Evolutionary conservation across 2,329 filamentous ascomycete species (phyloP).

Genomic region (Simplicillium aogashimaense): DNA sequence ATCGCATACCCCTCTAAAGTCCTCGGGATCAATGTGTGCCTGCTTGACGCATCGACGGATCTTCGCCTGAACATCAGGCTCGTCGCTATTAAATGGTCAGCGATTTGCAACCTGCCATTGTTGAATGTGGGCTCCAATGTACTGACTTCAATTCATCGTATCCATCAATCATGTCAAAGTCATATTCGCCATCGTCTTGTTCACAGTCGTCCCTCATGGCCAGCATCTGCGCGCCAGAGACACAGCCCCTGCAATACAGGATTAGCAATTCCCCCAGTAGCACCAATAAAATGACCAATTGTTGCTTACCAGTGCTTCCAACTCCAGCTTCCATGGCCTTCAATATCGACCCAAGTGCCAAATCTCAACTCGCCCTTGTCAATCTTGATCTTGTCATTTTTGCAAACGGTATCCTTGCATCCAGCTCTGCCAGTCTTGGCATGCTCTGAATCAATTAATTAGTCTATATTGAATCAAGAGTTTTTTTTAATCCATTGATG

Average conservation of each 20-base stretch:
- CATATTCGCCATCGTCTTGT: constrained; percentile 33
- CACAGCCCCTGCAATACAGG: constrained; percentile 60
- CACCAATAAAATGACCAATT: constrained; percentile 1
- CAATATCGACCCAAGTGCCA: constrained; percentile 59
- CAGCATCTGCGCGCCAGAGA: constrained; percentile 64
- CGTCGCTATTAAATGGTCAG: constrained; percentile 21
- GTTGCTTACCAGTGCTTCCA: constrained; percentile 77
- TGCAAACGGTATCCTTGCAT: constrained; percentile 68
- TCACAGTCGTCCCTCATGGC: constrained; percentile 52
- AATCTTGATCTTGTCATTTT: constrained; percentile 60
- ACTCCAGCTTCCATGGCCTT: constrained; percentile 52
- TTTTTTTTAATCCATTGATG: neutral
- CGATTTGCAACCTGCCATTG: neutral
- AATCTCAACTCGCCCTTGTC: constrained; percentile 69
- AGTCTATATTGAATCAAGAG: constrained; percentile 1
- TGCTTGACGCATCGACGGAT: constrained; percentile 61
- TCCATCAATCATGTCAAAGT: constrained; percentile 65
- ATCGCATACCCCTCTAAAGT: constrained; percentile 74
- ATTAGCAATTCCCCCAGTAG: neutral
- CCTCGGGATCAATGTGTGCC: constrained; percentile 73
- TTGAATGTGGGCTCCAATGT: neutral
- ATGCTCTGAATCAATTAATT: constrained; percentile 22
- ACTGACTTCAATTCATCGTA: constrained; percentile 61
- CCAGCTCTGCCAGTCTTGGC: constrained; percentile 62
- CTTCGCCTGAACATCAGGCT: constrained; percentile 61